phyloP scores from a whole-genome alignment of 2,329 filamentous ascomycete species.

The Microcyclosporella mali region DNA sequence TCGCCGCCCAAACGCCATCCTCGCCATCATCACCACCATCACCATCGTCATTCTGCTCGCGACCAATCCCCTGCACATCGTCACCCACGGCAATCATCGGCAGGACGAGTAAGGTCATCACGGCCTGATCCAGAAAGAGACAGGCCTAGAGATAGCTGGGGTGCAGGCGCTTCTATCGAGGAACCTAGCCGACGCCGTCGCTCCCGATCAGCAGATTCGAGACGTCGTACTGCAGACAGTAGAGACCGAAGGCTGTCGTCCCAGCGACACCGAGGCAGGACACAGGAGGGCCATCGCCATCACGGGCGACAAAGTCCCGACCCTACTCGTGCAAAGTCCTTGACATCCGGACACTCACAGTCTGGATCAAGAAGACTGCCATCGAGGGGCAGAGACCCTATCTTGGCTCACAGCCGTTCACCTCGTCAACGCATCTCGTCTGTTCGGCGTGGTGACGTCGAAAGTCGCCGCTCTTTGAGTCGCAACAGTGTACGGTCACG shows the following conservation, averaged over 20 bases:
- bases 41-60: conserved; percentile 11
- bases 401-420: no score
- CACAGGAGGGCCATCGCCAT: no score
- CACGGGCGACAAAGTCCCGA: no score
- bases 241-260: background rate
- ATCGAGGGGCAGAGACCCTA: no score
- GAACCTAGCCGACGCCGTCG: conserved; percentile 33
- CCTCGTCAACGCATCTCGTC: no score
- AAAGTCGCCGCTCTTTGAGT: conserved; percentile 16
- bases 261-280: no score
- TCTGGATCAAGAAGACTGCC: no score
- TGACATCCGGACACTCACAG: no score
- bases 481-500: conserved; percentile 21
- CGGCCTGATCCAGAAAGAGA: conserved; percentile 17
- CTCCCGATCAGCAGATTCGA: conserved; percentile 37
- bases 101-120: conserved; percentile 32
- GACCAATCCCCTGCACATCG: conserved; percentile 26
- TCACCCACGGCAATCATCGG: conserved; percentile 14
- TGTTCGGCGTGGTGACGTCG: background rate
- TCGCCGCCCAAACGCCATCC: conserved; percentile 11
- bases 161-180: conserved; percentile 29
- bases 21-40: conserved; percentile 11
- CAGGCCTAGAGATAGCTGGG: conserved; percentile 18
- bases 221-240: conserved; percentile 13
- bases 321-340: no score